Evolutionary conservation across 768 basidiomycete genomes (phyloP).

Genomic region (Pleurotus tuber-regium): DNA sequence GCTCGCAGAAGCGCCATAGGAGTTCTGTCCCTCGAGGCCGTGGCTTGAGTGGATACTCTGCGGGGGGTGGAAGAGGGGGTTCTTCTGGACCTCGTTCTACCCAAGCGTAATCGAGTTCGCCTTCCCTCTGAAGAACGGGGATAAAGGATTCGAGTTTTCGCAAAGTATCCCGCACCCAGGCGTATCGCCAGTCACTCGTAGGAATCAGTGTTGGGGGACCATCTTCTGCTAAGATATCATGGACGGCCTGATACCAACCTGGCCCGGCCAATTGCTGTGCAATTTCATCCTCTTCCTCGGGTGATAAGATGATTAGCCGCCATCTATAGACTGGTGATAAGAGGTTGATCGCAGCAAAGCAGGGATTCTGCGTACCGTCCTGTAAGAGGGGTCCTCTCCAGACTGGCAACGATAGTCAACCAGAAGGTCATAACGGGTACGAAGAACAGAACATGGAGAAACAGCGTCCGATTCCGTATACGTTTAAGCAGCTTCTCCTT

Average conservation of each 20-base stretch:
- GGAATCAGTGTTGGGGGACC: slow-evolving; percentile 65
- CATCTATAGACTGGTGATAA: neutral
- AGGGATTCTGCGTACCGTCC: slow-evolving; percentile 56
- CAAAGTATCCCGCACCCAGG: slow-evolving; percentile 82
- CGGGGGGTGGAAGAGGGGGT: slow-evolving; percentile 74
- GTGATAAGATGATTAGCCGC: slow-evolving; percentile 81
- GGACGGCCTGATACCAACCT: slow-evolving; percentile 86
- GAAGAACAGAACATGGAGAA: slow-evolving; percentile 55
- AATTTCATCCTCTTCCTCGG: slow-evolving; percentile 90
- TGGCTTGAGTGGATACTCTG: slow-evolving; percentile 78
- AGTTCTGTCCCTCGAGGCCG: slow-evolving; percentile 76
- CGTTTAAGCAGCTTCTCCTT: slow-evolving; percentile 41
- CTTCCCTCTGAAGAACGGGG: slow-evolving; percentile 62
- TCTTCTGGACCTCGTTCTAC: slow-evolving; percentile 44
- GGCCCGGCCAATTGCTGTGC: slow-evolving; percentile 76
- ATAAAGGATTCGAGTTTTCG: slow-evolving; percentile 75
- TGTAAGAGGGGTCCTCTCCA: slow-evolving; percentile 81
- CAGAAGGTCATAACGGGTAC: slow-evolving; percentile 63
- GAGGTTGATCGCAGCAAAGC: neutral
- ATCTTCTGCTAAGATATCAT: slow-evolving; percentile 69
- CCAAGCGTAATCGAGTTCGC: slow-evolving; percentile 56
- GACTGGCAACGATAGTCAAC: slow-evolving; percentile 66
- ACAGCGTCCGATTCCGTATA: slow-evolving; percentile 45
- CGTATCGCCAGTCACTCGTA: slow-evolving; percentile 82
- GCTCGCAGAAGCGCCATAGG: slow-evolving; percentile 56